These are phyloP conservation scores for Penicillium sp. DNA, from an alignment of 2,329 filamentous ascomycete genomes.

Conservation along the genomic window DNA sequence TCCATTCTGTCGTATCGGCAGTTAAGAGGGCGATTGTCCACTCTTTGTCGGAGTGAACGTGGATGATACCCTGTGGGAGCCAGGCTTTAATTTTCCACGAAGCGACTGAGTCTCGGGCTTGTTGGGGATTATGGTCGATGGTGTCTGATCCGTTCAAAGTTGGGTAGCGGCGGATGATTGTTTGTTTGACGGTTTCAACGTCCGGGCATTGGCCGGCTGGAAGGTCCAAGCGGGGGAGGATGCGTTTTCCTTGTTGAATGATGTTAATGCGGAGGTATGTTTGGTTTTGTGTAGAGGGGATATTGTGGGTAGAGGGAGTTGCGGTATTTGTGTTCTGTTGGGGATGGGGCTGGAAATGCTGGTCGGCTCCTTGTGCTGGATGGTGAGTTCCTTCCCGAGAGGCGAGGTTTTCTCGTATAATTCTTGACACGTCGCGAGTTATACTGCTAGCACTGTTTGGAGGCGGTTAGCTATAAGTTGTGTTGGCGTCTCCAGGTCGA, in stretches of 20 bases:
- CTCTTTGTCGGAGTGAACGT: slow-evolving; percentile 45
- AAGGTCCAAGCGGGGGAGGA: slow-evolving; percentile 43
- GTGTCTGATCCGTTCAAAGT: slow-evolving; percentile 13
- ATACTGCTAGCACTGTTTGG: slow-evolving; percentile 45
- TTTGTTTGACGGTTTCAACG: slow-evolving; percentile 36
- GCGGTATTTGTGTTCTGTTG: slow-evolving; percentile 3
- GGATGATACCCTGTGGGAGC: slow-evolving; percentile 47
- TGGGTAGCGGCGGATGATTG: slow-evolving; percentile 36
- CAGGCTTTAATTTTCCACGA: slow-evolving; percentile 45
- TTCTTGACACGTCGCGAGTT: slow-evolving; percentile 45
- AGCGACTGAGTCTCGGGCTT: slow-evolving; percentile 18
- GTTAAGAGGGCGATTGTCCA: slow-evolving; percentile 51
- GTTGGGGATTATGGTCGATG: slow-evolving; percentile 21
- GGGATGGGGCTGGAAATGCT: slow-evolving; percentile 12
- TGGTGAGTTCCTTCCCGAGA: slow-evolving; percentile 21
- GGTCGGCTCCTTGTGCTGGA: background rate
- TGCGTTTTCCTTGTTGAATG: slow-evolving; percentile 43
- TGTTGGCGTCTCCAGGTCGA: background rate
- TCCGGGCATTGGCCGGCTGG: slow-evolving; percentile 41
- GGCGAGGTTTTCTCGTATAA: slow-evolving; percentile 45
- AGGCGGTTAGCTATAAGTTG: slow-evolving; percentile 22
- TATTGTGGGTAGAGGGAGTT: background rate
- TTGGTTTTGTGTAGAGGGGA: slow-evolving; percentile 15
- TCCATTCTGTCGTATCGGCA: slow-evolving; percentile 50
- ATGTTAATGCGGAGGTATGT: slow-evolving; percentile 45